phyloP scores from a whole-genome alignment of 306 rosid species.

The Dalbergia cultrata region DNA sequence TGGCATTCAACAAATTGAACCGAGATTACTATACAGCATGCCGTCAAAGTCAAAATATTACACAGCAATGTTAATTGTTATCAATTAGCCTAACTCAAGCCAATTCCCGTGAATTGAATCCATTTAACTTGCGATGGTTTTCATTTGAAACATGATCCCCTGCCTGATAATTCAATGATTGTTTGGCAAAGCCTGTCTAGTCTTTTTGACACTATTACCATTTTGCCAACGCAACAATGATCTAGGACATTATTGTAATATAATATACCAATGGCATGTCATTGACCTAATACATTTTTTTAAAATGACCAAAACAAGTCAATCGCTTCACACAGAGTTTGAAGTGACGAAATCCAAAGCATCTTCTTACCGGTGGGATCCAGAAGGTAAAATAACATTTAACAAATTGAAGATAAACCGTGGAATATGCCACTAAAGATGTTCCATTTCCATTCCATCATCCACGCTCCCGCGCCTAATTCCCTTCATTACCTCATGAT shows the following conservation, averaged over 20 bases:
- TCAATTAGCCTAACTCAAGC: constrained; percentile 20
- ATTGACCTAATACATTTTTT: background rate
- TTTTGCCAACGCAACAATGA: too few species aligned
- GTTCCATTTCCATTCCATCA: constrained; percentile 10
- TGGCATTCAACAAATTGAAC: constrained; percentile 24
- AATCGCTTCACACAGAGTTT: background rate
- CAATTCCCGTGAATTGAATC: constrained; percentile 16
- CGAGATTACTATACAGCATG: background rate
- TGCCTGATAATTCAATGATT: constrained; percentile 15
- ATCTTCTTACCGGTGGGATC: constrained; percentile 5
- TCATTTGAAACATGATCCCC: background rate
- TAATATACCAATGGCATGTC: constrained; percentile 4
- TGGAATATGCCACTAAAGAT: constrained; percentile 43
- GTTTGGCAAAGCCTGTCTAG: constrained; percentile 25
- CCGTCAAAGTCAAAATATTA: constrained; percentile 22
- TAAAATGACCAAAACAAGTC: constrained; percentile 12
- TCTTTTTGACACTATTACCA: background rate
- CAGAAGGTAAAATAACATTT: background rate
- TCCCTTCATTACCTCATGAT: constrained; percentile 23
- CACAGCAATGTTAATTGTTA: background rate
- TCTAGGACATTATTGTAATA: too few species aligned
- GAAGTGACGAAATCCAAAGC: constrained; percentile 22
- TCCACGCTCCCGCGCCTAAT: background rate
- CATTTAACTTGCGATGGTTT: constrained; percentile 35
- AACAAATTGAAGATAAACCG: constrained; percentile 10